These are phyloP conservation scores for Imleria badia DNA, from an alignment of 768 basidiomycete genomes.

Conservation along the genomic window DNA sequence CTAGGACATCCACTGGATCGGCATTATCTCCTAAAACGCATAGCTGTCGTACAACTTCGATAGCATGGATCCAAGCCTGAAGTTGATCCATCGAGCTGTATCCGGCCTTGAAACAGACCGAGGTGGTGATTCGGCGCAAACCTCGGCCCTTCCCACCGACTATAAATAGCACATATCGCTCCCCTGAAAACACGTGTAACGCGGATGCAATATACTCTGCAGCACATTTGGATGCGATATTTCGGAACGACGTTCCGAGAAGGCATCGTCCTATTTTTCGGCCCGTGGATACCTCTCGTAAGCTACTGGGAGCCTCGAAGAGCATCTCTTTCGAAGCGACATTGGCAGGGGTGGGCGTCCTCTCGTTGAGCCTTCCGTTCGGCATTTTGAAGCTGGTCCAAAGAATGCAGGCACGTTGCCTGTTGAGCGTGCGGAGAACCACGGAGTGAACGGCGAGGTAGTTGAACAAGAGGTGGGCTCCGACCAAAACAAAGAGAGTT, in stretches of 20 bases:
- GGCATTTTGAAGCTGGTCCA: constrained; percentile 38
- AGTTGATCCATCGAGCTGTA: constrained; percentile 49
- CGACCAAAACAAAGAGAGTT: constrained; percentile 51
- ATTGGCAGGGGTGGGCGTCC: constrained; percentile 34
- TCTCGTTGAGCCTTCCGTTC: constrained; percentile 8
- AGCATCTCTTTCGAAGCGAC: constrained; percentile 46
- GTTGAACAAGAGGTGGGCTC: constrained; percentile 51
- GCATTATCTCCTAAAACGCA: background rate
- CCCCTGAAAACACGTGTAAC: constrained; percentile 41
- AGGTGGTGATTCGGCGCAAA: constrained; percentile 21
- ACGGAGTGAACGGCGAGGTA: constrained; percentile 61
- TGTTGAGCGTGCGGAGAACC: constrained; percentile 56
- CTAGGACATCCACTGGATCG: constrained; percentile 6
- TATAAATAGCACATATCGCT: constrained; percentile 58
- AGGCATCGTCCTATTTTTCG: constrained; percentile 43
- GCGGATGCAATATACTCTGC: constrained; percentile 25
- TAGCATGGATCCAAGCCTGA: constrained; percentile 48
- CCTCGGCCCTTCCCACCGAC: background rate
- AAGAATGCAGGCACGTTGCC: constrained; percentile 53
- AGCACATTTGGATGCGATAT: constrained; percentile 15
- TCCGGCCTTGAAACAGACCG: constrained; percentile 52
- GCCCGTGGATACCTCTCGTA: constrained; percentile 40
- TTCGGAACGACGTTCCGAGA: constrained; percentile 49
- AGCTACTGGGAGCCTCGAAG: constrained; percentile 38
- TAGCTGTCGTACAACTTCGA: constrained; percentile 17